phyloP scores from a whole-genome alignment of 441 rosid genomes.

The Rhodomyrtus psidioides region DNA sequence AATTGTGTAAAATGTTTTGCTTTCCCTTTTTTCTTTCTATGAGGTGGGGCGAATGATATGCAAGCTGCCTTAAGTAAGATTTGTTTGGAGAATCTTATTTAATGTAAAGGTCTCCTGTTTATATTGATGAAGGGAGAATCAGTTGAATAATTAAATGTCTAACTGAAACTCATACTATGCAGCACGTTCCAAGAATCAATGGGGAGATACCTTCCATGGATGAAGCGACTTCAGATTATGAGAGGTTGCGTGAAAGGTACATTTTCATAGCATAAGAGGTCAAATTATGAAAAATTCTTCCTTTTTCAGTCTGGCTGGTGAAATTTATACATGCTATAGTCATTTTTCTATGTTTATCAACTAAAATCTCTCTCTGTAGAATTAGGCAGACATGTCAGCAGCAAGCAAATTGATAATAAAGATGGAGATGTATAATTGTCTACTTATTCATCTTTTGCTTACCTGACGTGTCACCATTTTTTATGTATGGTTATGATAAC shows the following conservation, averaged over 20 bases:
- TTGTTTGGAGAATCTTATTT: neutral
- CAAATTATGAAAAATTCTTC: neutral
- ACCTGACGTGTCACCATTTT: neutral
- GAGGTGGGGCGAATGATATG: neutral
- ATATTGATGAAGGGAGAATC: neutral
- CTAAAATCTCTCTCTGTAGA: neutral
- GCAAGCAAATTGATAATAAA: neutral
- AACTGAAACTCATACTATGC: conserved; percentile 1
- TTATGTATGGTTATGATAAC: neutral
- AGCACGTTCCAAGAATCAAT: conserved; percentile 68
- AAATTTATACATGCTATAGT: neutral
- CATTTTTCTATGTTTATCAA: neutral
- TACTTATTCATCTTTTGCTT: neutral
- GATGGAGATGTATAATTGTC: neutral
- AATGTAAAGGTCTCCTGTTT: neutral
- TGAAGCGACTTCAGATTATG: conserved; percentile 73
- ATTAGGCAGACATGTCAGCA: neutral
- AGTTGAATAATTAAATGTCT: neutral
- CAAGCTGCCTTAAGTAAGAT: neutral
- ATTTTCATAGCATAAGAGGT: neutral
- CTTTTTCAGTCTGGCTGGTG: neutral
- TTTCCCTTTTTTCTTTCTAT: neutral
- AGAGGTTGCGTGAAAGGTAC: conserved; percentile 51
- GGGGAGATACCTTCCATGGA: conserved; percentile 69
- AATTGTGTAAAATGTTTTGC: neutral